These are phyloP conservation scores for Phalaenopsis hybrid DNA, from an alignment of 116 monocot species.

Conservation along the genomic window DNA sequence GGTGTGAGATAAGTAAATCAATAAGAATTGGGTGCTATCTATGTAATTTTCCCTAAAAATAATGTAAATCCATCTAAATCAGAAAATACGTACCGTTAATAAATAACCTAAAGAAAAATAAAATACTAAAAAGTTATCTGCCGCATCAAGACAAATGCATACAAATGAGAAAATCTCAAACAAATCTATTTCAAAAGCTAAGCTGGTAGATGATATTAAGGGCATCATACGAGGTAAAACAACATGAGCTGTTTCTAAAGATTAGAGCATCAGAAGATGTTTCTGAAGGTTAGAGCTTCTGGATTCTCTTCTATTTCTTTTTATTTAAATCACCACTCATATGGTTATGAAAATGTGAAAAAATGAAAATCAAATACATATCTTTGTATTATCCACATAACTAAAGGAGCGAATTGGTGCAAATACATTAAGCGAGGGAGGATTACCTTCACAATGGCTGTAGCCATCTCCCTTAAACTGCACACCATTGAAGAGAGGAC, in stretches of 20 bases:
- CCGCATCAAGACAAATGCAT: too few relatives aligned
- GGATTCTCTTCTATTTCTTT: background rate
- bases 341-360: background rate
- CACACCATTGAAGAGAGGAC: constrained; percentile 62
- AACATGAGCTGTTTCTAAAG: background rate
- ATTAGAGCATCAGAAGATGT: background rate
- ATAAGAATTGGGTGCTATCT: too few relatives aligned
- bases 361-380: background rate
- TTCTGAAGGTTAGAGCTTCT: background rate
- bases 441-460: constrained; percentile 64
- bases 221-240: too few relatives aligned
- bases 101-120: too few relatives aligned
- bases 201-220: too few relatives aligned
- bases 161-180: too few relatives aligned
- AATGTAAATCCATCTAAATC: too few relatives aligned
- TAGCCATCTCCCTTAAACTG: constrained; percentile 87
- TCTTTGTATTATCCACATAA: background rate
- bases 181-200: too few relatives aligned
- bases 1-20: too few relatives aligned
- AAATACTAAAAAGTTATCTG: too few relatives aligned
- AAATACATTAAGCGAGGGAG: background rate
- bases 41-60: too few relatives aligned
- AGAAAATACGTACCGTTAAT: too few relatives aligned
- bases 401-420: background rate
- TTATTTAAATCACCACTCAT: background rate